Base-by-base conservation (phyloP, 768 basidiomycete genomes). In the Sistotremastrum suecicum region DNA sequence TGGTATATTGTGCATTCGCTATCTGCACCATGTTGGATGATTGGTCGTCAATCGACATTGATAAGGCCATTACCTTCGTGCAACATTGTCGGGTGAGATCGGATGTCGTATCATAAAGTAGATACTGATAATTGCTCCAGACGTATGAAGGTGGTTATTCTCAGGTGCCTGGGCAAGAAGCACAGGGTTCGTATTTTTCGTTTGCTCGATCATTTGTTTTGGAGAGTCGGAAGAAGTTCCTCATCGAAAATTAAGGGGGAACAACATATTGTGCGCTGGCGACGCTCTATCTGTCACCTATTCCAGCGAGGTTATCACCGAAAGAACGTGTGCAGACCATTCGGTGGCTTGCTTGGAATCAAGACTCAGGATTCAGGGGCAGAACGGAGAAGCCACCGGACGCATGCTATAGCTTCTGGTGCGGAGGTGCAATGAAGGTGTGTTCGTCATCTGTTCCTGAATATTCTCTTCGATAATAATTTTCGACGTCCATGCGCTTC, bases 371-470 rank as follows among this genome's bases (percentile, higher is more conserved):
- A 0, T 95, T 90, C 57, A 68, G 82, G 53, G 94, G 94, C 2
- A 72, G 94, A 28, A 89, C 89, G 1, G 80, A 78, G 48, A 99
- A 99, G 63, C 67, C 71, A 3, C 74, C 83, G 4, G 94, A 98
- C 51, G 86, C 90, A 3, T 99, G 94, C 59, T 99, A 99, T 61
- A 87, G 85, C 51, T 98, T 95, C 61, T 99, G 94, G 94, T 83
- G 83, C 53, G 82, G 86, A 3, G 91, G 80, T 6, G 70, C 86
- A 0, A 61, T 97, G 7, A 62, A 73, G 56, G 92, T 92, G 50
- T 43, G 74, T 58, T 36, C 28, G 31, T 34, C 31, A 36, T 42
- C 42, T n/a, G 12, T 37, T 5, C 44, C 5, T 40, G 10, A 42
- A 29, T 35, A 20, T 46, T 41, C 28, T 28, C 20, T 35, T 46